Evolutionary conservation across 805 yeast genomes (phyloP).

Genomic region (Sugiyamaella qingdaonensis): DNA sequence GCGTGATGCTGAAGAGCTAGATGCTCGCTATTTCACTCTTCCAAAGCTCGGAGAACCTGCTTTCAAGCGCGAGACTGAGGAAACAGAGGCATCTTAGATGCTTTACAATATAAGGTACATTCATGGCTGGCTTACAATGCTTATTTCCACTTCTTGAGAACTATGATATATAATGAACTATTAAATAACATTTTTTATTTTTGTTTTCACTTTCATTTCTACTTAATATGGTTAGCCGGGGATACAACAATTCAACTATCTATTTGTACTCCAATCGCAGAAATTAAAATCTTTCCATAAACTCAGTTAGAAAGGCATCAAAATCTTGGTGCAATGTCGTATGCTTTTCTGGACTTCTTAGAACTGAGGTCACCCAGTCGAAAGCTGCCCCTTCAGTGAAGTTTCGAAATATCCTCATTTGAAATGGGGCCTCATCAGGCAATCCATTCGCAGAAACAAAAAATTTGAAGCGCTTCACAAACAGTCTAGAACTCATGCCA

Average conservation of each 20-base stretch:
- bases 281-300: background rate
- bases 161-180: too few species aligned
- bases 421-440: constrained; percentile 1
- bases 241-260: too few species aligned
- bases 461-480: constrained; percentile 1
- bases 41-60: constrained; percentile 6
- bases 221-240: too few species aligned
- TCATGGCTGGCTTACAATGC: too few species aligned
- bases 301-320: background rate
- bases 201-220: too few species aligned
- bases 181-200: too few species aligned
- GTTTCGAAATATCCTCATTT: background rate
- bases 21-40: constrained; percentile 2
- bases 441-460: background rate
- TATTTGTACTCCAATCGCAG: too few species aligned
- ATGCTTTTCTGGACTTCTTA: background rate
- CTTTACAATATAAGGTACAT: background rate
- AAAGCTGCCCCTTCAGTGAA: constrained; percentile 3
- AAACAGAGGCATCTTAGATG: background rate
- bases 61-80: constrained; percentile 3
- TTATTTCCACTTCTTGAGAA: too few species aligned
- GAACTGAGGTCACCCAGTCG: constrained; percentile 3
- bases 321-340: background rate
- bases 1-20: constrained; percentile 7
- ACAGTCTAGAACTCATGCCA: constrained; percentile 4